Percentiles rank a stretch among this genome's conserved stretches.
Evolutionary conservation across 805 yeast species (phyloP).

Genomic region (Suhomyces faveliae): DNA sequence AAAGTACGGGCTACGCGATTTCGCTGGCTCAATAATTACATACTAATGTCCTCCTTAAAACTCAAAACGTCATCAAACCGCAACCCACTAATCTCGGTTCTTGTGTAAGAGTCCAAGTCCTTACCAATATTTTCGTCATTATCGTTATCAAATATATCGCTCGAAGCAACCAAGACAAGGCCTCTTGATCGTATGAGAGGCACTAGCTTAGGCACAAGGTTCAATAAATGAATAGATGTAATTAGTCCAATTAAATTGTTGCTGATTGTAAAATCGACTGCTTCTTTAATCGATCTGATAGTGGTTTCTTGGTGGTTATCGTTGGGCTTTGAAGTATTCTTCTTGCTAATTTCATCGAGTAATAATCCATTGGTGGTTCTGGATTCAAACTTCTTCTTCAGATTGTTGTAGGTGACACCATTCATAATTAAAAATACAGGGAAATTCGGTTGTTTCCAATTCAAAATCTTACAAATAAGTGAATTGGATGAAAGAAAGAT

Average conservation of each 20-base stretch:
- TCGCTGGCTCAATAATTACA: conserved; percentile 18
- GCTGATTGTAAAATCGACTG: conserved; percentile 71
- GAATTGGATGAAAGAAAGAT: conserved; percentile 86
- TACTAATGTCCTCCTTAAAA: conserved; percentile 55
- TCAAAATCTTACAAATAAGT: conserved; percentile 85
- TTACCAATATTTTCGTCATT: conserved; percentile 22
- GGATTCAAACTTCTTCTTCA: conserved; percentile 32
- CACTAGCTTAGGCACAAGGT: conserved; percentile 71
- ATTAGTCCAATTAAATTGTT: conserved; percentile 86
- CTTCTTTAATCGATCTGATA: conserved; percentile 75
- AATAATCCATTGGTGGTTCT: conserved; percentile 41
- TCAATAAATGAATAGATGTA: conserved; percentile 66
- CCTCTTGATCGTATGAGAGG: conserved; percentile 79
- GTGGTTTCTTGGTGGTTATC: conserved; percentile 40
- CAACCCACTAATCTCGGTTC: conserved; percentile 62
- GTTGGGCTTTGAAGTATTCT: conserved; percentile 26
- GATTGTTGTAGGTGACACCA: conserved; percentile 47
- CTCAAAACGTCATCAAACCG: conserved; percentile 61
- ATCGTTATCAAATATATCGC: conserved; percentile 31
- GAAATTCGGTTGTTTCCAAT: conserved; percentile 98
- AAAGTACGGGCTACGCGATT: too few relatives aligned
- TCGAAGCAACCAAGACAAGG: conserved; percentile 73
- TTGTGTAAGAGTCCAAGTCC: conserved; percentile 37
- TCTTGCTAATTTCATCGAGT: conserved; percentile 23
- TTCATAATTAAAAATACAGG: conserved; percentile 87